These are phyloP conservation scores for Hysterangium stoloniferum DNA, from an alignment of 768 basidiomycete genomes.

Conservation along the genomic window DNA sequence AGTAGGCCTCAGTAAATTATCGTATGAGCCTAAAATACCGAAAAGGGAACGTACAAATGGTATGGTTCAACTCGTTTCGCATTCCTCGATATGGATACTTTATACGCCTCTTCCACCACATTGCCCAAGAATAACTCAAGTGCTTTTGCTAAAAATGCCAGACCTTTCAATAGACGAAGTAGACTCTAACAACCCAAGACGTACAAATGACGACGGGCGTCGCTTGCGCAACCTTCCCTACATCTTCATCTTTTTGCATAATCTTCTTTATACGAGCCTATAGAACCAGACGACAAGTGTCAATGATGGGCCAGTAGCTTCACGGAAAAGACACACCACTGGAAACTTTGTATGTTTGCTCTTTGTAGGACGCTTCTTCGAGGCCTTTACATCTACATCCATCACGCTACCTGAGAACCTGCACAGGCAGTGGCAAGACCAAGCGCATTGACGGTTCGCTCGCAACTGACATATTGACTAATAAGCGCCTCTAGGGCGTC, in stretches of 20 bases:
- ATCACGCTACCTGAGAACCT: too few species aligned
- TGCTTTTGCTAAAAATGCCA: slow-evolving; percentile 64
- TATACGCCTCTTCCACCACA: slow-evolving; percentile 75
- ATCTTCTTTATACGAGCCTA: slow-evolving; percentile 98
- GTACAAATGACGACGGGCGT: slow-evolving; percentile 94
- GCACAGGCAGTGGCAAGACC: too few species aligned
- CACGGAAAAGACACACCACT: slow-evolving; percentile 47
- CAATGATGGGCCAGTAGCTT: background rate
- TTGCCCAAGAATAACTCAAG: slow-evolving; percentile 85
- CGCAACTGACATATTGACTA: too few species aligned
- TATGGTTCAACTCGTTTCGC: slow-evolving; percentile 88
- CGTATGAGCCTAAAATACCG: background rate
- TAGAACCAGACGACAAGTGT: background rate
- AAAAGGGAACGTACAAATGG: slow-evolving; percentile 63
- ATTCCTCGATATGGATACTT: slow-evolving; percentile 70
- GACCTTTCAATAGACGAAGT: background rate
- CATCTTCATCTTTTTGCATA: slow-evolving; percentile 99
- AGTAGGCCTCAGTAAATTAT: background rate
- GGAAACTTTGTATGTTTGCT: slow-evolving; percentile 90
- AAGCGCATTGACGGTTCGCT: too few species aligned
- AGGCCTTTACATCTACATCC: slow-evolving; percentile 4
- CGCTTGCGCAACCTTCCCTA: slow-evolving; percentile 95
- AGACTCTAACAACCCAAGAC: slow-evolving; percentile 26
- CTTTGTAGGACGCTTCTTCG: slow-evolving; percentile 30
- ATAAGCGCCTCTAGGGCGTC: too few species aligned